phyloP scores from a whole-genome alignment of 352 stramenopile species.

The Globisporangium paddicum region DNA sequence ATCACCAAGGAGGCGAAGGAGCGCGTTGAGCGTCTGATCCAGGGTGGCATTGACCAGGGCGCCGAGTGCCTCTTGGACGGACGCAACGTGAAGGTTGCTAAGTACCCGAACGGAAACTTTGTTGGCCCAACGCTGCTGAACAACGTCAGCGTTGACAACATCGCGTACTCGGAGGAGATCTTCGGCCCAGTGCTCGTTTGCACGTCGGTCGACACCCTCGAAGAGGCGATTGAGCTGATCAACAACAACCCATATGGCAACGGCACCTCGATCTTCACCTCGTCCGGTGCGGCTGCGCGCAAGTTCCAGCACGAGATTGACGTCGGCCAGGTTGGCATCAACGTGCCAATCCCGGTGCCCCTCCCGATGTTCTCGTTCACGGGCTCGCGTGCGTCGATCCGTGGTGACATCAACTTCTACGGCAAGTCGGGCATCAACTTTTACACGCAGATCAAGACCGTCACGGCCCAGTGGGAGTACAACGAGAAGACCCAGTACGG shows the following conservation, averaged over 20 bases:
- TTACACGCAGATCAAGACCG: conserved; percentile 98
- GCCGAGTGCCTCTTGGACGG: conserved; percentile 91
- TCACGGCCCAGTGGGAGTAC: conserved; percentile 96
- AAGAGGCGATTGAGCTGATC: conserved; percentile 95
- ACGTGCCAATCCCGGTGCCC: conserved; percentile 97
- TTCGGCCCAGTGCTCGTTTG: conserved; percentile 96
- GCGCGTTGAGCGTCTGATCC: conserved; percentile 87
- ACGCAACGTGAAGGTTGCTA: conserved; percentile 83
- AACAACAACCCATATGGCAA: conserved; percentile 98
- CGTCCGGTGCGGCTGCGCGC: conserved; percentile 87
- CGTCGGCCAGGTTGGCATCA: conserved; percentile 95
- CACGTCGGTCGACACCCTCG: conserved; percentile 90
- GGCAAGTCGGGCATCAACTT: conserved; percentile 96
- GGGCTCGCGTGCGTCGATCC: conserved; percentile 91
- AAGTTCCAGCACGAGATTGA: conserved; percentile 98
- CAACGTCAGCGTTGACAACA: conserved; percentile 79
- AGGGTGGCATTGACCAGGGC: conserved; percentile 86
- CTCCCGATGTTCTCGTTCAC: conserved; percentile 98
- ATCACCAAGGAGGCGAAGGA: conserved; percentile 89
- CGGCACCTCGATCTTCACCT: conserved; percentile 96
- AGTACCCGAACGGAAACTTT: conserved; percentile 96
- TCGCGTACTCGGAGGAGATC: conserved; percentile 94
- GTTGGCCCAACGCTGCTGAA: conserved; percentile 92
- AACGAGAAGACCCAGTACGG: conserved; percentile 86
- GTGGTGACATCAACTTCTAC: conserved; percentile 97